A percentile compares a stretch with the other conserved stretches of the same genome.
phyloP scores from a whole-genome alignment of 2,329 filamentous ascomycete species.

The Huntiella abstrusa region DNA sequence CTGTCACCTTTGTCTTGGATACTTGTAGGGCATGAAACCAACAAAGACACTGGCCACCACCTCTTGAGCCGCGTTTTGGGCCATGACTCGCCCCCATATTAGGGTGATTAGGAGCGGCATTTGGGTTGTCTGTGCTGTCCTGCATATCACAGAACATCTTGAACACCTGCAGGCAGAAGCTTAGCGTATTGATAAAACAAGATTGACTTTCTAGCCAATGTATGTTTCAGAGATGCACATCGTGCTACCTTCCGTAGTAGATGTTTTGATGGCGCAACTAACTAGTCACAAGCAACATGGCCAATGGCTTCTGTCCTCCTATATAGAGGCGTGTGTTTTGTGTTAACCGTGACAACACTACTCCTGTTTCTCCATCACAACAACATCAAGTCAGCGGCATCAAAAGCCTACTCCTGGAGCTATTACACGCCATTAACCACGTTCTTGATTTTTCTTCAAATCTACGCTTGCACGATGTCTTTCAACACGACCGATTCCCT shows the following conservation, averaged over 20 bases:
- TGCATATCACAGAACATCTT: constrained; percentile 60
- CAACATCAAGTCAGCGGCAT: constrained; percentile 61
- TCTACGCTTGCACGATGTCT: constrained; percentile 57
- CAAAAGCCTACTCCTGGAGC: constrained; percentile 57
- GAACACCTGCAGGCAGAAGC: constrained; percentile 43
- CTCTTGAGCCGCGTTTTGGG: no score
- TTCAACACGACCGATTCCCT: constrained; percentile 70
- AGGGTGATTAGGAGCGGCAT: no score
- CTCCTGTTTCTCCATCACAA: constrained; percentile 49
- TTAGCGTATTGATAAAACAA: constrained; percentile 47
- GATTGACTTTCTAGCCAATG: constrained; percentile 63
- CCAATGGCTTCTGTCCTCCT: constrained; percentile 57
- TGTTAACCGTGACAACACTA: constrained; percentile 55
- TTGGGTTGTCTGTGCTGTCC: constrained; percentile 30
- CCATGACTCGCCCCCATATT: no score
- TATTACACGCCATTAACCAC: constrained; percentile 78
- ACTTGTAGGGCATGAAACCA: no score
- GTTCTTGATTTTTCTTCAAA: constrained; percentile 76
- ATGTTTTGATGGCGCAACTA: constrained; percentile 1
- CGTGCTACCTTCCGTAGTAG: no score
- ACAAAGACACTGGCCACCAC: no score
- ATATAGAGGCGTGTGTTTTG: constrained; percentile 58
- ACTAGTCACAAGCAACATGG: constrained; percentile 33
- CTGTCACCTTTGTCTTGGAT: no score
- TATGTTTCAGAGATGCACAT: constrained; percentile 13